These are phyloP conservation scores for Flaveria robusta DNA, from an alignment of 129 eudicot species.

Conservation along the genomic window DNA sequence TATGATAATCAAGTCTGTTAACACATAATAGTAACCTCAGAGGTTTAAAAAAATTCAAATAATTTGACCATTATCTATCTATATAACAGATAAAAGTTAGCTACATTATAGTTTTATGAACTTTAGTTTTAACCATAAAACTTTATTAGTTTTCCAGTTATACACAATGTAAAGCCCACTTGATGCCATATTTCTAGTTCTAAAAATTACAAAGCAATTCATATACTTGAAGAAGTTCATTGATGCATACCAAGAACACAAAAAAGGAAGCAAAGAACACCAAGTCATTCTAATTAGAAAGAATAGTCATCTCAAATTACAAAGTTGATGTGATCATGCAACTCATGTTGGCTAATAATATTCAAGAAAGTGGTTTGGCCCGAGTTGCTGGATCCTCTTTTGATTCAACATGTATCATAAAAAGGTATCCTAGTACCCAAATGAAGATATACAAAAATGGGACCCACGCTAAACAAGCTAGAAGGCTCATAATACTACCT, in stretches of 20 bases:
- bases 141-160: no score
- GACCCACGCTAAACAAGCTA: slow-evolving; percentile 84
- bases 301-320: slow-evolving; percentile 20
- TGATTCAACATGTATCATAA: slow-evolving; percentile 77
- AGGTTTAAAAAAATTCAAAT: no score
- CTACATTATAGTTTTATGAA: no score
- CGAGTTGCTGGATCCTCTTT: slow-evolving; percentile 82
- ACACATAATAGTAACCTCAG: no score
- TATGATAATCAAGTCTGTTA: no score
- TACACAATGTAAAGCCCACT: no score
- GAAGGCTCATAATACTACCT: slow-evolving; percentile 81
- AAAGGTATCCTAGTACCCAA: slow-evolving; percentile 80
- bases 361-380: slow-evolving; percentile 69
- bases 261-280: slow-evolving; percentile 15
- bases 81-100: no score
- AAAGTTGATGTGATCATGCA: not conserved
- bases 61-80: no score
- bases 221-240: not conserved
- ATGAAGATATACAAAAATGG: slow-evolving; percentile 72
- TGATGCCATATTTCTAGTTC: no score
- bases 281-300: slow-evolving; percentile 6
- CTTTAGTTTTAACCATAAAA: no score
- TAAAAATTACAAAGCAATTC: no score
- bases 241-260: slow-evolving; percentile 19
- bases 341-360: not conserved